Evolutionary conservation across 2,329 filamentous ascomycete species (phyloP).

Genomic region (Trichoderma cornu-damae): DNA sequence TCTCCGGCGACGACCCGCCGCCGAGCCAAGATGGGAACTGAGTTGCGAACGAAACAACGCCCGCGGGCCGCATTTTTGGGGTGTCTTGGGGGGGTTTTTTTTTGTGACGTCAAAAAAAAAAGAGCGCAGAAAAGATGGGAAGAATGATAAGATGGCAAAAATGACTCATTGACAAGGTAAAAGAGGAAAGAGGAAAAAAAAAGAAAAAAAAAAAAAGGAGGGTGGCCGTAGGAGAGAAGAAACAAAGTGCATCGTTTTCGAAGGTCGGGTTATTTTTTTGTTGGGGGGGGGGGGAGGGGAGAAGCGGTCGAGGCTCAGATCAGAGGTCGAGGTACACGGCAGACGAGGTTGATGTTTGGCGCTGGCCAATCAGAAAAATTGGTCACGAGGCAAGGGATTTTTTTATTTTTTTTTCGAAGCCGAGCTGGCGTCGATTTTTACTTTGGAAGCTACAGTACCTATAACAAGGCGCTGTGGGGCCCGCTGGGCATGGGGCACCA

Average conservation of each 20-base stretch:
- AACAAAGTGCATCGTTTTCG: too few species aligned
- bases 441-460: slow-evolving; percentile 16
- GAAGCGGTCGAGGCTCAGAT: slow-evolving; percentile 26
- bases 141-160: too few species aligned
- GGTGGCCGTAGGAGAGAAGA: slow-evolving; percentile 25
- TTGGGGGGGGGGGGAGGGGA: too few species aligned
- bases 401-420: slow-evolving; percentile 35
- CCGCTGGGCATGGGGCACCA: neutral
- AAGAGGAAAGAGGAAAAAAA: slow-evolving; percentile 27
- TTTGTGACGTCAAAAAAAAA: slow-evolving; percentile 9
- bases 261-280: too few species aligned
- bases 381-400: slow-evolving; percentile 32
- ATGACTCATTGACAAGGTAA: slow-evolving; percentile 32
- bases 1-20: slow-evolving; percentile 15
- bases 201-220: slow-evolving; percentile 27
- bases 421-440: slow-evolving; percentile 32
- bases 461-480: slow-evolving; percentile 15
- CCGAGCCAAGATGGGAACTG: neutral
- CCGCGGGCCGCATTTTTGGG: slow-evolving; percentile 10
- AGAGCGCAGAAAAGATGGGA: too few species aligned
- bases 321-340: slow-evolving; percentile 33
- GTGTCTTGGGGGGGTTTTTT: too few species aligned
- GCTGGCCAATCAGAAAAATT: slow-evolving; percentile 39
- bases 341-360: slow-evolving; percentile 32
- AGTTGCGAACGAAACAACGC: neutral